These are phyloP conservation scores for Hortiboletus rubellus DNA, from an alignment of 1,284 basidiomycete genomes.

Conservation along the genomic window DNA sequence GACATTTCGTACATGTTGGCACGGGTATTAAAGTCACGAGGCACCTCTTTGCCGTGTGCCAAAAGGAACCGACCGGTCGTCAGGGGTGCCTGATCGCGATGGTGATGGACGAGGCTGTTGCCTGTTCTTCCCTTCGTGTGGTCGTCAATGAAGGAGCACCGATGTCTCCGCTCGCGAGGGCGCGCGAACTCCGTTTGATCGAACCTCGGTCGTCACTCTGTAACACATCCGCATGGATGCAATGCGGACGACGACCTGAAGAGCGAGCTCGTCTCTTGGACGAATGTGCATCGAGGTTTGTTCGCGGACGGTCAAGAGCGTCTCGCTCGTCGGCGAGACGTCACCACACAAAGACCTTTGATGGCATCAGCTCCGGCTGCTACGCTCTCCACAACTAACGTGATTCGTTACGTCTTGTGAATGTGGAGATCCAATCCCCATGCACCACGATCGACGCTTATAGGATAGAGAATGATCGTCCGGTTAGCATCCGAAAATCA, in stretches of 20 bases:
- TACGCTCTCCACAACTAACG: background rate
- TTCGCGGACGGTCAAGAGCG: too few relatives aligned
- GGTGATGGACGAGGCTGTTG: constrained; percentile 6
- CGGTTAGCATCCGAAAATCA: background rate
- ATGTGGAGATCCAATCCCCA: background rate
- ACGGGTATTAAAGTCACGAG: constrained; percentile 4
- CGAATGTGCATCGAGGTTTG: background rate
- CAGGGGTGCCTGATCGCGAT: constrained; percentile 22
- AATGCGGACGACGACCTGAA: background rate
- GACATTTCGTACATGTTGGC: constrained; percentile 1
- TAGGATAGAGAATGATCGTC: background rate
- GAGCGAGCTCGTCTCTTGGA: background rate
- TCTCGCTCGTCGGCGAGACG: background rate
- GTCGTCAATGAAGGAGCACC: constrained; percentile 6
- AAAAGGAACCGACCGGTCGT: background rate
- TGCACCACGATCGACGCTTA: background rate
- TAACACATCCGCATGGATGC: background rate
- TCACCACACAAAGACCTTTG: background rate
- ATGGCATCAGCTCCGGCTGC: background rate
- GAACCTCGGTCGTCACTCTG: background rate
- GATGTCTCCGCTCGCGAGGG: background rate
- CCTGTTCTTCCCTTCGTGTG: background rate
- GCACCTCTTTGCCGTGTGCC: background rate
- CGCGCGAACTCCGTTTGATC: background rate
- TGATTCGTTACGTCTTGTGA: background rate